Base-by-base conservation (phyloP, 2,329 filamentous ascomycete genomes). In the Neoarthrinium moseri region DNA sequence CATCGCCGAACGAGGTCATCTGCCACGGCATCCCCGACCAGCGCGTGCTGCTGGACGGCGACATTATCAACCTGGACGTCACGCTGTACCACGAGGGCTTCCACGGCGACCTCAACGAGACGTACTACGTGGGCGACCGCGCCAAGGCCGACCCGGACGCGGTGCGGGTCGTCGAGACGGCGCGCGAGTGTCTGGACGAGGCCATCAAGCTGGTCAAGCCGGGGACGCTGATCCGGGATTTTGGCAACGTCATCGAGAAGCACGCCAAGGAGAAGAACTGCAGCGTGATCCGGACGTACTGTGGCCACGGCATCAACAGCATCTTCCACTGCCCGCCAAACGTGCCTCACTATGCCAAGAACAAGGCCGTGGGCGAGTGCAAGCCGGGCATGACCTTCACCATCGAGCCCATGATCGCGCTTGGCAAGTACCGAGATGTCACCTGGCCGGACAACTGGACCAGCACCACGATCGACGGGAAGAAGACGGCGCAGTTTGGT, bases 361-460 rank as follows among this genome's bases (percentile, higher is more conserved):
- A 97, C 72, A 99, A 97, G 80, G 90, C 92, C 0, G 87, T 96
- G 1, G 94, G 94, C 39, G 84, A 88, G 57, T 94, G 91, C 49
- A 96, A 96, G 73, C 86, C 89, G 1, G 94, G 94, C 44, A 96
- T 97, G 91, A 96, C 91, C 53, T 99, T 99, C 61, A 99, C 94
- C 1, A 99, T 99, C 51, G 94, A 99, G 72, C 94, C 94, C 13
- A 99, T 99, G 94, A 91, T 99, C 64, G 91, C 90, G 32, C 68
- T 96, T 45, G 94, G 94, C 48, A 91, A 89, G 50, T 89, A 96
- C 68, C 83, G 83, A 52, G 94, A 99, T 63, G 87, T 94, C 65
- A 97, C 91, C 1, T 99, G 94, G 94, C 94, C 94, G 1, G 94
- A 99, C 65, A 90, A 97, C 73, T 99, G 94, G 94, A 99, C 94